Percentiles rank a stretch among this genome's conserved stretches.
Evolutionary conservation across 2,329 filamentous ascomycete species (phyloP).

Genomic region (Xylariaceae sp.): DNA sequence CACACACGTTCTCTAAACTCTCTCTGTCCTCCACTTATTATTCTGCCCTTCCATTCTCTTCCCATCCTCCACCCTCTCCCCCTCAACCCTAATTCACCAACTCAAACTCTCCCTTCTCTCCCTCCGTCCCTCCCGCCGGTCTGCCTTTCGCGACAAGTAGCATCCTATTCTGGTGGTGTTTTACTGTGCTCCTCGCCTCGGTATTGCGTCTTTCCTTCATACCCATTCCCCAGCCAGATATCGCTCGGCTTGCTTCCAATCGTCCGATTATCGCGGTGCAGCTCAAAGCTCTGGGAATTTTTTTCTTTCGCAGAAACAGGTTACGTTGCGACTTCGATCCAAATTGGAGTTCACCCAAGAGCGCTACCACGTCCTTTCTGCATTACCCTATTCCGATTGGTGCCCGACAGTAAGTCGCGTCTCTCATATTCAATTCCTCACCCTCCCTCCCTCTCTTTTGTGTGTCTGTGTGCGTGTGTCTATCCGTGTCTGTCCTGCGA

Average conservation of each 20-base stretch:
- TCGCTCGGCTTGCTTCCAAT: slow-evolving; percentile 25
- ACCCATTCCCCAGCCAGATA: slow-evolving; percentile 24
- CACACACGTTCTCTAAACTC: slow-evolving; percentile 23
- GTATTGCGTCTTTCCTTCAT: slow-evolving; percentile 29
- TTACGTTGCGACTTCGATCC: slow-evolving; percentile 13
- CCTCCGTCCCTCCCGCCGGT: slow-evolving; percentile 34
- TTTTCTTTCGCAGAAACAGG: slow-evolving; percentile 17
- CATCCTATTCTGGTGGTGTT: slow-evolving; percentile 36
- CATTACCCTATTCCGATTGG: slow-evolving; percentile 37
- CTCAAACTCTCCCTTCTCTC: slow-evolving; percentile 15
- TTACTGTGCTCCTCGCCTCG: slow-evolving; percentile 35
- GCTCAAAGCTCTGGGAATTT: slow-evolving; percentile 28
- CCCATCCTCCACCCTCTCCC: slow-evolving; percentile 14
- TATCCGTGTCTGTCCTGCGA: slow-evolving; percentile 5
- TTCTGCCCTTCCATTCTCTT: slow-evolving; percentile 20
- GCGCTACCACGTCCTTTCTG: slow-evolving; percentile 28
- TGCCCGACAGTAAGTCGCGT: slow-evolving; percentile 52
- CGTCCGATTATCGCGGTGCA: slow-evolving; percentile 23
- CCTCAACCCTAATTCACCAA: slow-evolving; percentile 31
- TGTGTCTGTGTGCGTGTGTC: slow-evolving; percentile 17
- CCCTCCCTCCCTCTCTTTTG: slow-evolving; percentile 9
- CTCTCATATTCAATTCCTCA: slow-evolving; percentile 14
- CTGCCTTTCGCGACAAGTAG: slow-evolving; percentile 37
- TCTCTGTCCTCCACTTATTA: slow-evolving; percentile 24
- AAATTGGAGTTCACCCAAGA: slow-evolving; percentile 25